Evolutionary conservation across 768 basidiomycete genomes (phyloP), one percentile per base, ranked within the genome.

Genomic region (Pisolithus microcarpus): DNA sequence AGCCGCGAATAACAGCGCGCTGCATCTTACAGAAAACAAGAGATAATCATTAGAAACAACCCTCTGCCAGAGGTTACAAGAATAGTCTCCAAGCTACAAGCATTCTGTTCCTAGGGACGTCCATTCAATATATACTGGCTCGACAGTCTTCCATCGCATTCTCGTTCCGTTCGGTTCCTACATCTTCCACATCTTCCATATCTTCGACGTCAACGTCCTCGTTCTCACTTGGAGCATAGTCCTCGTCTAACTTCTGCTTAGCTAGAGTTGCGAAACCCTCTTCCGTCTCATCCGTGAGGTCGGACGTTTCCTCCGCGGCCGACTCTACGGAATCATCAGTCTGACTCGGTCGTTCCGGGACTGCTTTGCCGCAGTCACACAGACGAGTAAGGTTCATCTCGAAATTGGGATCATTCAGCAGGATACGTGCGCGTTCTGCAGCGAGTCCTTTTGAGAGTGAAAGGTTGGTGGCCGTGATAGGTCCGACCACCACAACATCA

Each of bases 391-490:
- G 64, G 39, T 63, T 69, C 49, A 73, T 72, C 0, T 75, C 74
- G 23, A 75, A 76, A 18, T 57, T 59, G 2, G 69, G 52, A 52
- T 84, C 77, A 49, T 67, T 70, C 51, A 89, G 69, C 28, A 78
- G 63, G n/a, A 68, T 60, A 38, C 80, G 65, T 0, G 85, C 84
- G 23, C 75, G 69, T 61, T 86, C 84, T 2, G 86, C 76, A 2
- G 81, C 85, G 42, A 82, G 73, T 26, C 81, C 82, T 59, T 82
- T 86, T 4, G 85, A 82, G n/a, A 86, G 70, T 1, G 74, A 72
- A 34, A 73, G 65, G 53, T 80, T 87, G 6, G 70, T 57, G 9
- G 80, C 80, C 10, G 79, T 68, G 30, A 88, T 71, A 3, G 87
- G 86, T 0, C 83, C 84, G 2, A 71, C 76, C 28, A 89, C 65